A percentile compares a stretch with the other conserved stretches of the same genome.
These are phyloP conservation scores for Hymenoscyphus fraxineus DNA, from an alignment of 2,329 filamentous ascomycete genomes.

Conservation along the genomic window DNA sequence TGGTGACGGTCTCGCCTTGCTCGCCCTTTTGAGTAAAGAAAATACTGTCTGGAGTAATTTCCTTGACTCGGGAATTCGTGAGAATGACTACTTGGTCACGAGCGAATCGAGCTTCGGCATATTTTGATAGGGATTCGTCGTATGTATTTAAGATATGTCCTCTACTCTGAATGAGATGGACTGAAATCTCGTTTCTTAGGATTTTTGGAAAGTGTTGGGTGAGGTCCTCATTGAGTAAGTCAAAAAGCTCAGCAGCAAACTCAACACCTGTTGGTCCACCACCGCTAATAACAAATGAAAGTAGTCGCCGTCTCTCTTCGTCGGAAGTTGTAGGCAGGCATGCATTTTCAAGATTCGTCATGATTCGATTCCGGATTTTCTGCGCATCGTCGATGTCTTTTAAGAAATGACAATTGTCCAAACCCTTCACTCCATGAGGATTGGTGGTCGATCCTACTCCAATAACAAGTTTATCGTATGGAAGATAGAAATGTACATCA, in stretches of 20 bases:
- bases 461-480: slow-evolving; percentile 94
- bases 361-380: slow-evolving; percentile 79
- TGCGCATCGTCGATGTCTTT: slow-evolving; percentile 94
- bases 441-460: slow-evolving; percentile 91
- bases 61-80: slow-evolving; percentile 89
- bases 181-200: slow-evolving; percentile 94
- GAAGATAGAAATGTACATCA: slow-evolving; percentile 83
- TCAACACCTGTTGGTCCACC: slow-evolving; percentile 96
- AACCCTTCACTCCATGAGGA: slow-evolving; percentile 88
- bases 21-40: slow-evolving; percentile 80
- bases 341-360: slow-evolving; percentile 84
- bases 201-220: slow-evolving; percentile 79
- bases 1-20: slow-evolving; percentile 71
- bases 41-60: slow-evolving; percentile 79
- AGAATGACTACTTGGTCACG: slow-evolving; percentile 89
- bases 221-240: slow-evolving; percentile 93
- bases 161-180: slow-evolving; percentile 92
- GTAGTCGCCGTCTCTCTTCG: slow-evolving; percentile 76
- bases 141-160: slow-evolving; percentile 97
- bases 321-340: slow-evolving; percentile 91
- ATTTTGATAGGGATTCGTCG: slow-evolving; percentile 88
- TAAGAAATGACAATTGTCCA: slow-evolving; percentile 90
- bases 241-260: slow-evolving; percentile 93
- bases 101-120: slow-evolving; percentile 85
- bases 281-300: slow-evolving; percentile 95